These are phyloP conservation scores for Pyrus hybrid DNA, from an alignment of 331 rosid genomes.

Conservation along the genomic window DNA sequence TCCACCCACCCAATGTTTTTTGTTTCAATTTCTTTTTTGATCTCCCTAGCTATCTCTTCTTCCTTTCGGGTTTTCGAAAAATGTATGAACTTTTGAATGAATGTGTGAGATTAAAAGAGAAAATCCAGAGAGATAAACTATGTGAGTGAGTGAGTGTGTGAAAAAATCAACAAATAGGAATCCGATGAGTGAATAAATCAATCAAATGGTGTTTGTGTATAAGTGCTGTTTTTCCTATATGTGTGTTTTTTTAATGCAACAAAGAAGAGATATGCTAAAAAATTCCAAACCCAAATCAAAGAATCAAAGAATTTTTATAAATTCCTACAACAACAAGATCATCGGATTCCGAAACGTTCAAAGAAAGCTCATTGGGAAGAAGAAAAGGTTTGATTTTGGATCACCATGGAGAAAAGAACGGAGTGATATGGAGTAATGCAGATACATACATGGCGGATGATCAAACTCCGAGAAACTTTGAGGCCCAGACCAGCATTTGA, in stretches of 20 bases:
- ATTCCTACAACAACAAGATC: conserved; percentile 49
- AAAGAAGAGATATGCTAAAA: conserved; percentile 33
- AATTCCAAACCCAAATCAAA: conserved; percentile 35
- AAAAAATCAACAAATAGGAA: conserved; percentile 47
- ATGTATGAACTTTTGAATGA: conserved; percentile 5
- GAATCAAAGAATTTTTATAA: conserved; percentile 69
- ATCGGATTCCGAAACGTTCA: conserved; percentile 95
- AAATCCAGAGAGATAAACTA: conserved; percentile 42
- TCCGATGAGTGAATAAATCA: conserved; percentile 78
- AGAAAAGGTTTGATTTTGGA: conserved; percentile 18
- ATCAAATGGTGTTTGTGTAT: conserved; percentile 25
- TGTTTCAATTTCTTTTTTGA: conserved; percentile 5
- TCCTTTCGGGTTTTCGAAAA: not conserved
- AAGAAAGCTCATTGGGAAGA: conserved; percentile 41
- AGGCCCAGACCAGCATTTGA: conserved; percentile 55
- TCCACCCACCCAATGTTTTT: conserved; percentile 45
- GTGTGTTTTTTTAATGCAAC: conserved; percentile 14
- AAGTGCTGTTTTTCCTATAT: conserved; percentile 42
- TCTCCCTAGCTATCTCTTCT: conserved; percentile 20
- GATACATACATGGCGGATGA: conserved; percentile 63
- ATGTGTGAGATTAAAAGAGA: not conserved
- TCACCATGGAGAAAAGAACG: conserved; percentile 10
- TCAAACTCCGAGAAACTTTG: conserved; percentile 40
- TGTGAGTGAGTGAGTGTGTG: conserved; percentile 41
- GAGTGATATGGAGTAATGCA: conserved; percentile 24